Conservation (phyloP, 306 rosid species). For the Cyamopsis tetragonoloba region DNA sequence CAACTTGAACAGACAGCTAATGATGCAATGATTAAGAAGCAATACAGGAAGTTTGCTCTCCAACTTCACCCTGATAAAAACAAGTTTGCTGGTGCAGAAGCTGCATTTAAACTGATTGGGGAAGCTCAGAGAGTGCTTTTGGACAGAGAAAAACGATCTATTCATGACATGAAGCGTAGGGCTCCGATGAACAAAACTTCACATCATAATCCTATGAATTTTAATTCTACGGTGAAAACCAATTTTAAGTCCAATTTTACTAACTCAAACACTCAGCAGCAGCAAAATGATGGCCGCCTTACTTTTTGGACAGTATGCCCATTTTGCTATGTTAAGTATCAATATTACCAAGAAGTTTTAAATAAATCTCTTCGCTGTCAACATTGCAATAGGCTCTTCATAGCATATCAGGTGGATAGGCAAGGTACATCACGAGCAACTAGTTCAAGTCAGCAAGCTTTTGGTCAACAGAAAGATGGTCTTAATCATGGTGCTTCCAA, state of each 20-base stretch:
- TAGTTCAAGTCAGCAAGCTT: slow-evolving; percentile 44
- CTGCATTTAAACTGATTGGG: slow-evolving; percentile 89
- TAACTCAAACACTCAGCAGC: slow-evolving; percentile 34
- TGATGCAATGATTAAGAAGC: slow-evolving; percentile 78
- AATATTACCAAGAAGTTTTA: slow-evolving; percentile 57
- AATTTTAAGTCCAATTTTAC: slow-evolving; percentile 38
- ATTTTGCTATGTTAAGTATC: slow-evolving; percentile 67
- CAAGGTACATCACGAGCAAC: slow-evolving; percentile 38
- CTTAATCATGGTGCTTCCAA: slow-evolving; percentile 31
- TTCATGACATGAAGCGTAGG: slow-evolving; percentile 58
- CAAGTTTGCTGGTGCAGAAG: slow-evolving; percentile 87
- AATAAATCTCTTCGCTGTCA: slow-evolving; percentile 73
- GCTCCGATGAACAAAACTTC: slow-evolving; percentile 31
- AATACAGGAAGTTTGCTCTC: slow-evolving; percentile 82
- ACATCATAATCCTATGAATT: slow-evolving; percentile 26
- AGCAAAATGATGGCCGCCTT: slow-evolving; percentile 31
- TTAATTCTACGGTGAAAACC: slow-evolving; percentile 36
- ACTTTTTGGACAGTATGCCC: slow-evolving; percentile 94
- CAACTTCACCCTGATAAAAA: slow-evolving; percentile 97
- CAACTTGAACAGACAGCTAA: slow-evolving; percentile 67
- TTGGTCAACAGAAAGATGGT: slow-evolving; percentile 38
- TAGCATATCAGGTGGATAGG: slow-evolving; percentile 48
- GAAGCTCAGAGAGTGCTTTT: slow-evolving; percentile 84
- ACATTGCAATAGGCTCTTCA: slow-evolving; percentile 51
- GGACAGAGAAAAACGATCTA: slow-evolving; percentile 58